Evolutionary conservation across 495 filamentous ascomycete genomes (phyloP), one percentile per base, ranked within the genome.

Genomic region (Lichenothelia convexa): DNA sequence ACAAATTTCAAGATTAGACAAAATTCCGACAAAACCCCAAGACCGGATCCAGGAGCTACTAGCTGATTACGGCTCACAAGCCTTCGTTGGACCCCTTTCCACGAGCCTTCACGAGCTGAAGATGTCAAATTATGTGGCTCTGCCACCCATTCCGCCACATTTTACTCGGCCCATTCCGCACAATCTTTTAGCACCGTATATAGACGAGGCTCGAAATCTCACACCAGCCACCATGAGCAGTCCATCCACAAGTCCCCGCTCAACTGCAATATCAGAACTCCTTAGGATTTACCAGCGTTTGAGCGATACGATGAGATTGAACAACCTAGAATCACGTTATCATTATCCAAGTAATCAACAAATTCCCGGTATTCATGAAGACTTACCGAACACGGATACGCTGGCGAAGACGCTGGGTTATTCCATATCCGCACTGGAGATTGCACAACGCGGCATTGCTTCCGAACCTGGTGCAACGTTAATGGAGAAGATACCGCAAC

Each of bases 371-470:
- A 17, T 32, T 5, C 27, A 45, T 3, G 63, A 71, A 26, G 65
- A 71, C 21, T 51, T 85, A 24, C 60, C 65, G 3, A 62, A 69
- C 26, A 76, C 70, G 6, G 78, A 86, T 45, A 70, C 71, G 0
- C 50, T 95, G 29, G 75, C 80, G 22, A 64, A 63, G 32, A 68
- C 74, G 29, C 73, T 95, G 13, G 89, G 84, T 0, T 82, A 68
- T 55, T 84, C 87, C n/a, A 86, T 99, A 34, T 72, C 87, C 2
- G 74, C 83, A 0, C 73, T 79, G 4, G 89, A 99, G 54, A 94
- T 99, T 39, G 73, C 83, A 30, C 87, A 93, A 49, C 78, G 89
- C 35, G 89, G 91, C 11, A 61, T 84, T 1, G 77, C 80, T 39
- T 75, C 79, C 3, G 72, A 82, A 27, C 70, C 72, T 22, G 80